Percentiles rank a stretch among this genome's conserved stretches.
These are phyloP conservation scores for Cucumis cinereus DNA, from an alignment of 306 rosid species.

Conservation along the genomic window DNA sequence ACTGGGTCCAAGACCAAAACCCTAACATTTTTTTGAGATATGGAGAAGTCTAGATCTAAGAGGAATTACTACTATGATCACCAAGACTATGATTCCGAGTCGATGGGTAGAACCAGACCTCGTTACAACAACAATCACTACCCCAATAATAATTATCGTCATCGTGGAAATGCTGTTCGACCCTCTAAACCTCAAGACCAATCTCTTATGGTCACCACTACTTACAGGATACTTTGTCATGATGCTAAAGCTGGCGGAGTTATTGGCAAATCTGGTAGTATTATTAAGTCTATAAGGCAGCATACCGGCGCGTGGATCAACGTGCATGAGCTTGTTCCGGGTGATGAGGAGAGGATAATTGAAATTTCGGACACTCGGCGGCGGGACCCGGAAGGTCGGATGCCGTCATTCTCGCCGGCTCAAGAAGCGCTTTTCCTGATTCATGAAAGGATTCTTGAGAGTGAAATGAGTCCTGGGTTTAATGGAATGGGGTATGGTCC, in stretches of 20 bases:
- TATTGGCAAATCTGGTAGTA: constrained; percentile 91
- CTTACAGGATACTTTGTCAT: constrained; percentile 77
- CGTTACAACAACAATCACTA: constrained; percentile 76
- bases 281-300: constrained; percentile 88
- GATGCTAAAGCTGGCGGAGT: constrained; percentile 91
- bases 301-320: constrained; percentile 99
- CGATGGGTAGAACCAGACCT: constrained; percentile 67
- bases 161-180: constrained; percentile 27
- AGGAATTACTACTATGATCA: constrained; percentile 74
- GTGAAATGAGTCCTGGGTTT: constrained; percentile 37
- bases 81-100: constrained; percentile 79
- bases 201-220: constrained; percentile 46
- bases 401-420: constrained; percentile 92
- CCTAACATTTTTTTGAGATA: constrained; percentile 15
- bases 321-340: constrained; percentile 77
- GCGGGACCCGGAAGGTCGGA: constrained; percentile 84
- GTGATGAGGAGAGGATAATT: constrained; percentile 90
- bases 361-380: constrained; percentile 96
- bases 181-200: constrained; percentile 45
- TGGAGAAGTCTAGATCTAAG: constrained; percentile 99
- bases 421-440: constrained; percentile 86
- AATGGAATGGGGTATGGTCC: constrained; percentile 21
- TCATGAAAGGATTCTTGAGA: constrained; percentile 84
- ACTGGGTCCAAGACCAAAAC: neutral
- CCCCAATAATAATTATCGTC: constrained; percentile 29